phyloP scores from a whole-genome alignment of 106 monocot species.

The Platanthera guangdongensis region DNA sequence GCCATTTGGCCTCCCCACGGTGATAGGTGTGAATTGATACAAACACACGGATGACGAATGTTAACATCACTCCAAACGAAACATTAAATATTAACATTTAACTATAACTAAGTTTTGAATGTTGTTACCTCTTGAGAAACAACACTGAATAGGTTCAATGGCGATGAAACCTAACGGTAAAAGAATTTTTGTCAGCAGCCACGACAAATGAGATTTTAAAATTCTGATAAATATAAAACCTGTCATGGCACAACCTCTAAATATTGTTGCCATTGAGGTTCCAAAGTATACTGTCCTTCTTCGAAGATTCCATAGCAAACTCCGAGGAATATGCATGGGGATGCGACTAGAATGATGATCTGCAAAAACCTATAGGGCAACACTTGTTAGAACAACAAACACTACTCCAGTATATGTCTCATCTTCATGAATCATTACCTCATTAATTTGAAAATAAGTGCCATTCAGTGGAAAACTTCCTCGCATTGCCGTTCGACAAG shows the following conservation, averaged over 20 bases:
- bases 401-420: background rate
- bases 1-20: too few species aligned
- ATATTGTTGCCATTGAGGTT: constrained; percentile 31
- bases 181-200: background rate
- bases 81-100: too few species aligned
- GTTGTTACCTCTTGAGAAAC: constrained; percentile 1
- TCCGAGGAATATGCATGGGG: constrained; percentile 29
- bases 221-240: background rate
- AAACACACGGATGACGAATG: too few species aligned
- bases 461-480: constrained; percentile 15
- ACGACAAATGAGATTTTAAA: background rate
- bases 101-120: too few species aligned
- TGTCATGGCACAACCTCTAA: constrained; percentile 17
- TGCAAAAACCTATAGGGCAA: constrained; percentile 40
- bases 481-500: constrained; percentile 10
- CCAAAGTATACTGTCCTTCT: constrained; percentile 48
- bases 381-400: background rate
- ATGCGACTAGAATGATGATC: constrained; percentile 34
- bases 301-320: constrained; percentile 38
- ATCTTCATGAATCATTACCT: constrained; percentile 19
- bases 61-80: too few species aligned
- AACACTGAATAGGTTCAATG: constrained; percentile 8
- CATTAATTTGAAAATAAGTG: constrained; percentile 12
- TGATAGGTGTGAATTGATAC: too few species aligned
- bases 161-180: constrained; percentile 6